Conservation (phyloP, 345 rosid species). For the Garcia nutans region DNA sequence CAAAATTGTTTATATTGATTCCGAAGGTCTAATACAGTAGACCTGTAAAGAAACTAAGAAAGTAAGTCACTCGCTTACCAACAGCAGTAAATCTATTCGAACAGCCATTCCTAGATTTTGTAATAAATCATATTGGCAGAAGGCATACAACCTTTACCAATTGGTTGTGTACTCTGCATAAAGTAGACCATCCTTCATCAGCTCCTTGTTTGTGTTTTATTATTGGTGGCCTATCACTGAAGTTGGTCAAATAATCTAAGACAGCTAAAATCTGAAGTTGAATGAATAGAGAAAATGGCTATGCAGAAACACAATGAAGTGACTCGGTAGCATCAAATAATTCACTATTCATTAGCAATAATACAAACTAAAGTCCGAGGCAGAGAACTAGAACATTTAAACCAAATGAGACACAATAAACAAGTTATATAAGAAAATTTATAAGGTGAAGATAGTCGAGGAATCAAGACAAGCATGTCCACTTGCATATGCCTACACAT, state of each 20-base stretch:
- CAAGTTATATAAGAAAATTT: conserved; percentile 6
- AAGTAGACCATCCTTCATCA: neutral
- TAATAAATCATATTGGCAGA: neutral
- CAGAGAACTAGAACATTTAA: neutral
- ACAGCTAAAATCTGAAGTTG: neutral
- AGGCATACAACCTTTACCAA: neutral
- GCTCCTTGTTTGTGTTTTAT: neutral
- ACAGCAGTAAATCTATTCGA: neutral
- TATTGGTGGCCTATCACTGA: neutral
- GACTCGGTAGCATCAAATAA: neutral
- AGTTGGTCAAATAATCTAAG: neutral
- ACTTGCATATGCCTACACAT: neutral
- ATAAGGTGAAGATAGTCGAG: conserved; percentile 13
- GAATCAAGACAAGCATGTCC: conserved; percentile 13
- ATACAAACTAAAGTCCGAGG: neutral
- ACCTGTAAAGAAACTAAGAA: neutral
- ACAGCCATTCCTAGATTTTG: neutral
- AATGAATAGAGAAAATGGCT: neutral
- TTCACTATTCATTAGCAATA: neutral
- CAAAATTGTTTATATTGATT: neutral
- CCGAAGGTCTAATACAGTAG: neutral
- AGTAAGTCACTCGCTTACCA: neutral
- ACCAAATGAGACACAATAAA: conserved; percentile 1
- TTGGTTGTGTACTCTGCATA: neutral
- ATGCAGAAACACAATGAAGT: neutral